These are phyloP conservation scores for Bruguiera parviflora DNA, from an alignment of 345 rosid species.

Conservation along the genomic window DNA sequence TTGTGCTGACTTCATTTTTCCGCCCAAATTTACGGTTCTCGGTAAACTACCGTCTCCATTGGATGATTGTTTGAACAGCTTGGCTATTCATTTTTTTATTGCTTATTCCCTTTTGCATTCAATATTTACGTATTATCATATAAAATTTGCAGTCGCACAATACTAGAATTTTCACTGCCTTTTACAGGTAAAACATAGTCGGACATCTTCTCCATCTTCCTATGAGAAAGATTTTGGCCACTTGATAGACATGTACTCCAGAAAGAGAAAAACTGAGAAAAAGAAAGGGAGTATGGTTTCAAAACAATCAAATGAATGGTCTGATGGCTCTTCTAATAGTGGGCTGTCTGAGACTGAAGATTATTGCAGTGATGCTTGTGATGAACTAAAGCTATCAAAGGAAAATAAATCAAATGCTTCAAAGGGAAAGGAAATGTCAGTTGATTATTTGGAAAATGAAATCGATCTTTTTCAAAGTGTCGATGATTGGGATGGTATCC, in stretches of 20 bases:
- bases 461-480: slow-evolving; percentile 53
- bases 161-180: slow-evolving; percentile 17
- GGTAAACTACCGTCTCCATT: slow-evolving; percentile 25
- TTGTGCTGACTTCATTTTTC: slow-evolving; percentile 76
- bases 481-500: slow-evolving; percentile 87
- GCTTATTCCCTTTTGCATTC: too few species aligned
- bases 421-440: slow-evolving; percentile 44
- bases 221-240: slow-evolving; percentile 57
- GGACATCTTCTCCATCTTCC: slow-evolving; percentile 57
- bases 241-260: slow-evolving; percentile 46
- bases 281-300: slow-evolving; percentile 26
- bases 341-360: slow-evolving; percentile 27
- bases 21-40: slow-evolving; percentile 69
- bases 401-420: slow-evolving; percentile 33
- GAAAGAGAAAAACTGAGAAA: slow-evolving; percentile 35
- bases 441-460: slow-evolving; percentile 74
- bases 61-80: neutral
- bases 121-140: too few species aligned
- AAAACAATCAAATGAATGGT: slow-evolving; percentile 30
- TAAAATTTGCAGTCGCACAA: neutral
- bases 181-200: slow-evolving; percentile 75
- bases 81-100: neutral
- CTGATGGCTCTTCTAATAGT: slow-evolving; percentile 24
- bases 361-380: slow-evolving; percentile 24
- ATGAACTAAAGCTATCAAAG: slow-evolving; percentile 35